Conservation (phyloP, 805 yeast species). For the Teunomyces funiuensis region DNA sequence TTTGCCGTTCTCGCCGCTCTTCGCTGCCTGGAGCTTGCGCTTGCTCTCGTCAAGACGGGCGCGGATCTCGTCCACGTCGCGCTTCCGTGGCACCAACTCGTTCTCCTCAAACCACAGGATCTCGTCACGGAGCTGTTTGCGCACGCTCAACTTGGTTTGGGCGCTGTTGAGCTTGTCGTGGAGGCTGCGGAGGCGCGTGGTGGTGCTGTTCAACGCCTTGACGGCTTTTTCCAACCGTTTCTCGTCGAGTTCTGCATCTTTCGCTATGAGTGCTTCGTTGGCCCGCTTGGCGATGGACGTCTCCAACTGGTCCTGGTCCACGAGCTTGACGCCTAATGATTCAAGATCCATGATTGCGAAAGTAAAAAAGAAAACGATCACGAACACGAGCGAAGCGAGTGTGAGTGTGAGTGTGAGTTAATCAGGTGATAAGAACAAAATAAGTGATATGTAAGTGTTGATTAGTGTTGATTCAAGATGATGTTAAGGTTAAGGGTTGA, state of each 20-base stretch:
- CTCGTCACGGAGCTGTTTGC: constrained; percentile 54
- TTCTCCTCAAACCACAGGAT: constrained; percentile 47
- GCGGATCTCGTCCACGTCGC: constrained; percentile 59
- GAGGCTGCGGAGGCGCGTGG: constrained; percentile 46
- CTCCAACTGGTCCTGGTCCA: constrained; percentile 83
- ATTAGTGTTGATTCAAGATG: too few relatives aligned
- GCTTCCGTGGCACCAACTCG: constrained; percentile 53
- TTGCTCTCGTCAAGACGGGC: constrained; percentile 33
- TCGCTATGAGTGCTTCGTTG: constrained; percentile 54
- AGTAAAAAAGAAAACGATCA: too few relatives aligned
- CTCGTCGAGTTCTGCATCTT: constrained; percentile 71
- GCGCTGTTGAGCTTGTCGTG: constrained; percentile 50
- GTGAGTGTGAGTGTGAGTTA: too few relatives aligned
- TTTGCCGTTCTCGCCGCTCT: constrained; percentile 26
- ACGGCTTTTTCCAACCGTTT: constrained; percentile 71
- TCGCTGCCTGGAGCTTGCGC: constrained; percentile 37
- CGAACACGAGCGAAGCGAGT: too few relatives aligned
- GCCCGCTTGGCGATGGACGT: constrained; percentile 69
- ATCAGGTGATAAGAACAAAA: too few relatives aligned
- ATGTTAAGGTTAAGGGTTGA: too few relatives aligned
- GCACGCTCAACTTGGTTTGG: constrained; percentile 63
- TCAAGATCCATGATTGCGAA: constrained; percentile 5
- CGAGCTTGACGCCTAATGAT: constrained; percentile 46
- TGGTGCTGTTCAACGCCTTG: constrained; percentile 44
- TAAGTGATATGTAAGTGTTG: too few relatives aligned